phyloP scores from a whole-genome alignment of 176 grass and related monocot species.

The Microstegium vimineum region DNA sequence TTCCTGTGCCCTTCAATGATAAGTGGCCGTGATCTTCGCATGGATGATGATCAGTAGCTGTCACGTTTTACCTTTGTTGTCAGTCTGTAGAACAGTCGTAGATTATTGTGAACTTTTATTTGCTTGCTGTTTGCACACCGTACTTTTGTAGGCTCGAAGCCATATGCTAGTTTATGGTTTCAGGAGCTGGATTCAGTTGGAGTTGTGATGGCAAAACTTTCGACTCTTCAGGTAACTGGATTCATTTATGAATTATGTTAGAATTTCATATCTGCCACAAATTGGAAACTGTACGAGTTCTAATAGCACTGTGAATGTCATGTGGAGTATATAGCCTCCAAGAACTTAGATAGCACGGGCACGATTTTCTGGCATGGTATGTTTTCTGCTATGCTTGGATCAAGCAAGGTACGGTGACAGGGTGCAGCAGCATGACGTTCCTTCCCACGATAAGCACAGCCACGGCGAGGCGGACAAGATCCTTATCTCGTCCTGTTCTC shows the following conservation, averaged over 20 bases:
- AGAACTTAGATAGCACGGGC: no score
- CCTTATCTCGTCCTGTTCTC: no score
- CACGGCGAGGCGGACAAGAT: no score
- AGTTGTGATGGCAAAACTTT: background rate
- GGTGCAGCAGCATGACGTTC: no score
- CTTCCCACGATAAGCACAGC: no score
- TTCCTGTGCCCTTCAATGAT: constrained; percentile 42
- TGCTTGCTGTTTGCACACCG: background rate
- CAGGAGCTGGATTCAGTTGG: background rate
- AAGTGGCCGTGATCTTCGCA: constrained; percentile 40
- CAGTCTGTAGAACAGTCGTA: constrained; percentile 23
- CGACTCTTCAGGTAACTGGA: background rate
- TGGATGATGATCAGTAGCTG: constrained; percentile 32
- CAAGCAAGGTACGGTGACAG: no score
- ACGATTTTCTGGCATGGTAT: no score
- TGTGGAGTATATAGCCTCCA: background rate
- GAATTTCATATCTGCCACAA: background rate
- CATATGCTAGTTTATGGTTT: no score
- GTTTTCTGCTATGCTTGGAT: no score
- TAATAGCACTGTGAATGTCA: no score
- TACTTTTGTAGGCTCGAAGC: constrained; percentile 14
- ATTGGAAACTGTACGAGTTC: background rate
- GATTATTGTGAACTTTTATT: constrained; percentile 5
- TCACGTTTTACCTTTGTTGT: constrained; percentile 25
- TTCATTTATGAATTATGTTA: background rate